Evolutionary conservation across 2,329 filamentous ascomycete species (phyloP).

Genomic region (Penicillium sp.): DNA sequence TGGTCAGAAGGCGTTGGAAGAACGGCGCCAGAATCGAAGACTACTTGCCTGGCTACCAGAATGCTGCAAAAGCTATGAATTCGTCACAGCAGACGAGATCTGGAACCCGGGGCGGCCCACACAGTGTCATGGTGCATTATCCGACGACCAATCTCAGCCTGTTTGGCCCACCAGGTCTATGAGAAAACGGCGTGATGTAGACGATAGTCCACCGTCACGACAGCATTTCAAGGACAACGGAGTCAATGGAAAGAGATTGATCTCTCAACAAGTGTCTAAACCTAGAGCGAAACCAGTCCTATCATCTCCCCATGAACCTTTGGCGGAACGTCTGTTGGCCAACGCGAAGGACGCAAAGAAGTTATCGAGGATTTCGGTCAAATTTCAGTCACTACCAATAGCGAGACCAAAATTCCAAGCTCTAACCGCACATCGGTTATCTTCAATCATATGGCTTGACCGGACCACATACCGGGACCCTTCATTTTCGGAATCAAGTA

Average conservation of each 20-base stretch:
- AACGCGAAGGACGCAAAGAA: background rate
- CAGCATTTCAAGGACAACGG: background rate
- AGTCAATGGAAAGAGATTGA: background rate
- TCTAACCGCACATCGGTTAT: background rate
- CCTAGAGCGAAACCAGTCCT: background rate
- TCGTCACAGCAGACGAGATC: constrained; percentile 24
- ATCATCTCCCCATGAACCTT: background rate
- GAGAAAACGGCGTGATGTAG: background rate
- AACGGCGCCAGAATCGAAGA: constrained; percentile 17
- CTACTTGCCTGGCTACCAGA: constrained; percentile 25
- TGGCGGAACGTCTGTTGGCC: background rate
- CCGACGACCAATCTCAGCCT: background rate
- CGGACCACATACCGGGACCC: background rate
- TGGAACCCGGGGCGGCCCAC: constrained; percentile 22
- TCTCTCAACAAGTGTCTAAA: background rate
- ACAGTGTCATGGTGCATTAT: constrained; percentile 5
- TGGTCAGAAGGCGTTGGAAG: constrained; percentile 23
- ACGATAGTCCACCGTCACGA: background rate
- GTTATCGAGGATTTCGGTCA: background rate
- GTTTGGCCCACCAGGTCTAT: background rate
- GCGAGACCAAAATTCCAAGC: background rate
- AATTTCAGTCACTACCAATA: background rate
- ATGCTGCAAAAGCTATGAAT: constrained; percentile 28
- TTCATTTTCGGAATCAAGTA: background rate
- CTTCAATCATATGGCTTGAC: background rate